Percentiles rank a stretch among this genome's conserved stretches.
Conservation (phyloP, 2,329 filamentous ascomycete species). For the Alternaria dauci region DNA sequence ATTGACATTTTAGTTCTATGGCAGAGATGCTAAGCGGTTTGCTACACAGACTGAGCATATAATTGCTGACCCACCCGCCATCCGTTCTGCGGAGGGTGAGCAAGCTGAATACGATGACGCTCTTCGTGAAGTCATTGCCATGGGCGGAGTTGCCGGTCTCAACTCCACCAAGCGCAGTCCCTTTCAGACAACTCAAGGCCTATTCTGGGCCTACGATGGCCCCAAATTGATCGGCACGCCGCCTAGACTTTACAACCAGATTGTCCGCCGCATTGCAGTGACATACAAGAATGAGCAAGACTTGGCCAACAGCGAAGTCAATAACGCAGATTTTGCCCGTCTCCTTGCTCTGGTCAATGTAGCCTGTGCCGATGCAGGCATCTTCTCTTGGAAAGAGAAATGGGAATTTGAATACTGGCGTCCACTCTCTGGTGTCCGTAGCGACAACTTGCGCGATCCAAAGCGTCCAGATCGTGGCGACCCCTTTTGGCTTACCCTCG, state of each 20-base stretch:
- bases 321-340: constrained; percentile 42
- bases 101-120: constrained; percentile 24
- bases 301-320: constrained; percentile 16
- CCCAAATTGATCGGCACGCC: constrained; percentile 33
- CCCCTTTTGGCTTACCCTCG: constrained; percentile 35
- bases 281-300: constrained; percentile 18
- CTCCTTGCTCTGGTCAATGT: constrained; percentile 37
- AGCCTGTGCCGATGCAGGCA: constrained; percentile 37
- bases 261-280: constrained; percentile 34
- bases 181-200: constrained; percentile 19
- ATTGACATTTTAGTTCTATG: constrained; percentile 23
- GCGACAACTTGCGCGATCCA: constrained; percentile 33
- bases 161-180: constrained; percentile 25
- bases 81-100: constrained; percentile 14
- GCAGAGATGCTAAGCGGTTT: constrained; percentile 30
- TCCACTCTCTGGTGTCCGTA: constrained; percentile 36
- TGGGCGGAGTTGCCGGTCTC: constrained; percentile 20
- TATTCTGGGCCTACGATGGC: constrained; percentile 28
- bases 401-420: constrained; percentile 44
- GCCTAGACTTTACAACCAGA: constrained; percentile 28
- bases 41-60: constrained; percentile 25
- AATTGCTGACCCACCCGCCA: constrained; percentile 22
- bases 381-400: constrained; percentile 42
- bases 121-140: constrained; percentile 14
- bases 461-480: constrained; percentile 20